These are phyloP conservation scores for Penicillium waksmanii DNA, from an alignment of 495 filamentous ascomycete species.

Conservation along the genomic window DNA sequence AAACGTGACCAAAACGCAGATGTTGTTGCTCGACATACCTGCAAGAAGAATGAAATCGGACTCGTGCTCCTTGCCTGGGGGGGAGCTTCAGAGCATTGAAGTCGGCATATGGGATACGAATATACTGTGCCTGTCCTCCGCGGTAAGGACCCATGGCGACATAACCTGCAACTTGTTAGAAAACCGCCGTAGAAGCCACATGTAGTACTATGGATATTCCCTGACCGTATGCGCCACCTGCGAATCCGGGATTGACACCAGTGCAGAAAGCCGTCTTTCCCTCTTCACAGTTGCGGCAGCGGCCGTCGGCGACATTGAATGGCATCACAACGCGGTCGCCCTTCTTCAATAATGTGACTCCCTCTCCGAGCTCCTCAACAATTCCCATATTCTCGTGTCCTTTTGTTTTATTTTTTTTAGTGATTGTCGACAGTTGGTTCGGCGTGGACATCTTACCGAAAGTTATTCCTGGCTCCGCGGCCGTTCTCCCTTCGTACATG, in stretches of 20 bases:
- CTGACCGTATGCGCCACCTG: constrained; percentile 59
- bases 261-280: constrained; percentile 61
- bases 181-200: background rate
- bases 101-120: constrained; percentile 61
- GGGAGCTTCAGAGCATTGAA: constrained; percentile 56
- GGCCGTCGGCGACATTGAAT: constrained; percentile 62
- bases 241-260: constrained; percentile 62
- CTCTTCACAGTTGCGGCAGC: constrained; percentile 62
- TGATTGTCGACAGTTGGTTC: background rate
- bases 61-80: constrained; percentile 45
- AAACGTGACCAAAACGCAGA: background rate
- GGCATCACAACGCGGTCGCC: constrained; percentile 61
- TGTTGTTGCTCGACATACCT: constrained; percentile 14
- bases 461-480: constrained; percentile 54
- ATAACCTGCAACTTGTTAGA: constrained; percentile 34
- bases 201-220: background rate
- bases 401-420: constrained; percentile 17
- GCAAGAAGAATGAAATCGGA: constrained; percentile 51
- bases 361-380: constrained; percentile 46
- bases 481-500: constrained; percentile 59
- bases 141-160: constrained; percentile 64
- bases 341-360: constrained; percentile 53
- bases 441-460: constrained; percentile 40
- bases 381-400: constrained; percentile 63
- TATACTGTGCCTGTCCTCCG: constrained; percentile 57